phyloP scores from a whole-genome alignment of 148 eudicot species.

The Rheum nobile region DNA sequence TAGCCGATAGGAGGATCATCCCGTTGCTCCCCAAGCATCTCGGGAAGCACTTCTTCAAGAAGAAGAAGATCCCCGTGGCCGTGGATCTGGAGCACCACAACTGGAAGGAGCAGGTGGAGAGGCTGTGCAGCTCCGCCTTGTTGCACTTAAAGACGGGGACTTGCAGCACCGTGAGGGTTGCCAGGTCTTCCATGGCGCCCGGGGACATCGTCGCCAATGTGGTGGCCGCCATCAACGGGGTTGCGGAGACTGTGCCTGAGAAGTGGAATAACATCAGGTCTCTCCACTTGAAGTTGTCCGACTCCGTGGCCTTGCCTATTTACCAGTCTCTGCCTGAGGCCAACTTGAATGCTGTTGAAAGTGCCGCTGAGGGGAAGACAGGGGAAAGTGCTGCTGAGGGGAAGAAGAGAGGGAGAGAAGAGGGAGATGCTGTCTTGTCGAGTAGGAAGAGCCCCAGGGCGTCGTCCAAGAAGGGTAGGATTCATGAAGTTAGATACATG shows the following conservation, averaged over 20 bases:
- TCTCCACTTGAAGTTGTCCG: conserved; percentile 62
- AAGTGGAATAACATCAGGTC: conserved; percentile 64
- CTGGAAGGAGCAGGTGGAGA: conserved; percentile 74
- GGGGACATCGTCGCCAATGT: conserved; percentile 68
- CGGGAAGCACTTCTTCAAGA: conserved; percentile 40
- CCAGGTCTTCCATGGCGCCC: conserved; percentile 35
- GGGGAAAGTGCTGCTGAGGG: conserved; percentile 10
- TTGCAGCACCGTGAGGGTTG: conserved; percentile 64
- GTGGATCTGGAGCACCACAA: conserved; percentile 50
- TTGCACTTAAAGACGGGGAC: conserved; percentile 59
- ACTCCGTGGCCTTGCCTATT: conserved; percentile 66
- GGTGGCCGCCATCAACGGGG: conserved; percentile 39
- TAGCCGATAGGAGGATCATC: conserved; percentile 50
- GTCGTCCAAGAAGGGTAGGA: conserved; percentile 48
- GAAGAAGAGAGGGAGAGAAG: conserved; percentile 10
- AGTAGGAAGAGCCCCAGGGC: conserved; percentile 6
- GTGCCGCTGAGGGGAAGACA: background rate
- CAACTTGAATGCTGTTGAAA: conserved; percentile 22
- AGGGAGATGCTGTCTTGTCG: conserved; percentile 15
- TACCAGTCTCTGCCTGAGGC: conserved; percentile 69
- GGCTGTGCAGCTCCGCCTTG: conserved; percentile 40
- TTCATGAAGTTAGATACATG: conserved; percentile 79
- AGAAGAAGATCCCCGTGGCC: conserved; percentile 77
- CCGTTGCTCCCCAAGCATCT: conserved; percentile 43
- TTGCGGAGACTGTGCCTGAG: conserved; percentile 40